These are phyloP conservation scores for Colletotrichum tropicale DNA, from an alignment of 2,329 filamentous ascomycete species.

Conservation along the genomic window DNA sequence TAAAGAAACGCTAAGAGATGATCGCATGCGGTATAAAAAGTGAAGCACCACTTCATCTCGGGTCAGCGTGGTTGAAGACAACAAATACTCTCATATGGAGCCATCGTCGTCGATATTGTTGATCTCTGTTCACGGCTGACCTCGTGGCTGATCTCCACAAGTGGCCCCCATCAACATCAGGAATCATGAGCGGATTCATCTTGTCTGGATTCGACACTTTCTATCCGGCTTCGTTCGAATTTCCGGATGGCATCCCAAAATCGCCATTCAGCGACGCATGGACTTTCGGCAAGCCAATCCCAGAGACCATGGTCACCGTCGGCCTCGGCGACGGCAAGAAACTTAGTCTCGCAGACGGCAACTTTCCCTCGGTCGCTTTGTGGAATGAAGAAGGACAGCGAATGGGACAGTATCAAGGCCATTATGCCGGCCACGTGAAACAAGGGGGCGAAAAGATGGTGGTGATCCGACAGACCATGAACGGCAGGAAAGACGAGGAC, in stretches of 20 bases:
- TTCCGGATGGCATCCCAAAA: not conserved
- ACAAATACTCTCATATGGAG: not conserved
- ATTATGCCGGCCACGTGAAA: not conserved
- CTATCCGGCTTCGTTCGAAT: not conserved
- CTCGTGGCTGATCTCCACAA: not conserved
- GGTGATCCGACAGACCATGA: constrained; percentile 12
- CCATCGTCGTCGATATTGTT: not conserved
- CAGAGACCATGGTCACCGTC: not conserved
- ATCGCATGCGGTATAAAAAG: not conserved
- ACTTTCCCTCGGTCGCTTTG: constrained; percentile 16
- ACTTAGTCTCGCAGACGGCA: not conserved
- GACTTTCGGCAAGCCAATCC: not conserved
- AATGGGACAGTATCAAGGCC: constrained; percentile 17
- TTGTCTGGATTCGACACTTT: not conserved
- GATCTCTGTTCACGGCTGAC: not conserved
- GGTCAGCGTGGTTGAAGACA: not conserved
- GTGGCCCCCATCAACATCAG: not conserved
- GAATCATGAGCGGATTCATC: not conserved
- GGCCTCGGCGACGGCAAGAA: not conserved
- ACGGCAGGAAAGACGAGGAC: not conserved
- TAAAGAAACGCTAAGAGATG: not conserved
- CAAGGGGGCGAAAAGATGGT: not conserved
- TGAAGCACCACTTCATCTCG: not conserved
- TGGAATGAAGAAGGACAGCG: constrained; percentile 22
- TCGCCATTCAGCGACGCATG: not conserved